These are phyloP conservation scores for Neurospora tetrasperma DNA, from an alignment of 495 filamentous ascomycete species.

Conservation along the genomic window DNA sequence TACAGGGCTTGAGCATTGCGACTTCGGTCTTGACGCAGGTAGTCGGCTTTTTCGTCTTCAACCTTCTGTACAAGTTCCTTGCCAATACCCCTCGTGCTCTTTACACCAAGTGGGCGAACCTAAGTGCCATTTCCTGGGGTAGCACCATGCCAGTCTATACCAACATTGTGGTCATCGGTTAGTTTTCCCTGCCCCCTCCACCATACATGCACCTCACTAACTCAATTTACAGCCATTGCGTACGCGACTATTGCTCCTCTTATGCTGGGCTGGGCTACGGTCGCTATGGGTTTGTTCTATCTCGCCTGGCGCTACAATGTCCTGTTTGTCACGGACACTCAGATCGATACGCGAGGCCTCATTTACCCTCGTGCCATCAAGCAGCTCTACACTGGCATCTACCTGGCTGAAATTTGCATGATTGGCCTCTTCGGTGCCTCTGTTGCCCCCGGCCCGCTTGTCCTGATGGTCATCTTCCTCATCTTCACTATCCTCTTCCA, in stretches of 20 bases:
- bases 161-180: slow-evolving; percentile 75
- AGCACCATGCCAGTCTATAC: slow-evolving; percentile 81
- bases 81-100: slow-evolving; percentile 47
- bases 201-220: slow-evolving; percentile 2
- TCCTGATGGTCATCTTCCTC: slow-evolving; percentile 76
- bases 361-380: slow-evolving; percentile 84
- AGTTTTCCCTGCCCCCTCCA: slow-evolving; percentile 9
- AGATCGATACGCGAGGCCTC: slow-evolving; percentile 84
- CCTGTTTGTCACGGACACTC: slow-evolving; percentile 76
- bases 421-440: slow-evolving; percentile 81
- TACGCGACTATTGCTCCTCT: slow-evolving; percentile 89
- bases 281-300: slow-evolving; percentile 83
- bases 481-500: slow-evolving; percentile 77
- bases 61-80: slow-evolving; percentile 59
- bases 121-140: slow-evolving; percentile 69
- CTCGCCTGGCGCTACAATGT: slow-evolving; percentile 92
- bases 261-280: slow-evolving; percentile 74
- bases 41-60: slow-evolving; percentile 65
- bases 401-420: slow-evolving; percentile 74
- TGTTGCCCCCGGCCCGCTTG: slow-evolving; percentile 59
- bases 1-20: slow-evolving; percentile 83
- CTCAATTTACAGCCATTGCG: slow-evolving; percentile 48
- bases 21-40: slow-evolving; percentile 67
- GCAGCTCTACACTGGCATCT: slow-evolving; percentile 81
- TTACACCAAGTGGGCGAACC: slow-evolving; percentile 49